Conservation (phyloP, 768 basidiomycete species). For the Filobasidium wieringae region DNA sequence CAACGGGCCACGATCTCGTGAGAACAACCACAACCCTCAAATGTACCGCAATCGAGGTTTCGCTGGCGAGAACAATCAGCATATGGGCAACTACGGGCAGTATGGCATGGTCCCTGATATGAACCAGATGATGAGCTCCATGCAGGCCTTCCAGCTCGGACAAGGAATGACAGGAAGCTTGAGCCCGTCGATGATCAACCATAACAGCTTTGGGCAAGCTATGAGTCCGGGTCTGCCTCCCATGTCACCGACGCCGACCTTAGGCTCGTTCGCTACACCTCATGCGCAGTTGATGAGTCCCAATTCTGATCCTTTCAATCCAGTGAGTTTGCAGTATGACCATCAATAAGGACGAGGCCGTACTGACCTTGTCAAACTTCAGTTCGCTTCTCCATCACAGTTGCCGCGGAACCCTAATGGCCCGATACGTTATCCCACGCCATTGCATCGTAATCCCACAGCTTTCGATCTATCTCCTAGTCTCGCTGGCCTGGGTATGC, state of each 20-base stretch:
- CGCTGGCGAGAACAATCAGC: slow-evolving; percentile 1
- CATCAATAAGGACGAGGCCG: background rate
- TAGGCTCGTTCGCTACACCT: slow-evolving; percentile 26
- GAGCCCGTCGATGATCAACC: slow-evolving; percentile 23
- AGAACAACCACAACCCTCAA: background rate
- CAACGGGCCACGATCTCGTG: background rate
- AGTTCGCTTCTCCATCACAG: slow-evolving; percentile 11
- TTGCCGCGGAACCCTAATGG: background rate
- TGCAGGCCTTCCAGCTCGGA: slow-evolving; percentile 16
- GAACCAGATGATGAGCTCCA: slow-evolving; percentile 14
- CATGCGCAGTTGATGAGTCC: slow-evolving; percentile 34
- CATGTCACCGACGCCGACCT: slow-evolving; percentile 19
- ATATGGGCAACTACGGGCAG: background rate
- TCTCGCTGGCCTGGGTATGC: slow-evolving; percentile 35
- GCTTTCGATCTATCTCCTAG: slow-evolving; percentile 32
- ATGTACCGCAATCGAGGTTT: background rate
- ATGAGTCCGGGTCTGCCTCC: slow-evolving; percentile 15
- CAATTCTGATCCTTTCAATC: slow-evolving; percentile 37
- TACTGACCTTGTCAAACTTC: background rate
- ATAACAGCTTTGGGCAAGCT: slow-evolving; percentile 27
- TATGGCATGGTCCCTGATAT: background rate
- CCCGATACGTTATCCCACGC: slow-evolving; percentile 27
- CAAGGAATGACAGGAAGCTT: slow-evolving; percentile 17
- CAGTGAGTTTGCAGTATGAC: slow-evolving; percentile 26
- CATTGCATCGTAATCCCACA: slow-evolving; percentile 25